Base-by-base conservation (phyloP, 2,329 filamentous ascomycete species). In the Pseudogymnoascus sp. region DNA sequence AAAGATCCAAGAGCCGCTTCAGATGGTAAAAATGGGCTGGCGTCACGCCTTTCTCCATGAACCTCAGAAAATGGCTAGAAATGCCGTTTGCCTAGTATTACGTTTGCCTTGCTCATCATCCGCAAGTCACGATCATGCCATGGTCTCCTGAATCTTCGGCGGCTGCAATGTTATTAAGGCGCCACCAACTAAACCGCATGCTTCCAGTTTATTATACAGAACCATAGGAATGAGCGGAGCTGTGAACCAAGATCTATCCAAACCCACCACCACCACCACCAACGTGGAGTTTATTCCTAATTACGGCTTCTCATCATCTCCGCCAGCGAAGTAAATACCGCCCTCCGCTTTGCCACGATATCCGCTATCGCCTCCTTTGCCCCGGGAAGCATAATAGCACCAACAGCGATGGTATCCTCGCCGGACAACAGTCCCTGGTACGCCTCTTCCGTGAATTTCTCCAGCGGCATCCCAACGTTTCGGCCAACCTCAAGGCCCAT, bases 391-490 rank as follows among this genome's bases (percentile, higher is more conserved):
- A 53, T 53, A 53, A 53, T 31, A 23, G 15, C 61, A 44, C 68
- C 68, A 1, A 70, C 65, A 4, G 69, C 63, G 36, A 71, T 62
- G 50, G 66, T 64, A n/a, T 64, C 65, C 44, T 66, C 62, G 11
- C 67, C 69, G 8, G 44, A 44, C 36, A 31, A 38, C 59, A 70
- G 47, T 1, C 68, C 69, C 36, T 28, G 61, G 65, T 66, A 71
- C 7, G 65, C 74, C 31, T 74, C 70, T 1, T 80, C 74, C 0
- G 73, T 76, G 65, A 79, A 84, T 2, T 74, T 69, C 3, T 68
- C 69, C 17, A 82, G 62, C 2, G 81, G 79, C 78, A 84, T 83
- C 2, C 80, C 82, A 11, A 83, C 63, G 5, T 71, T 67, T 2
- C 74, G 72, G 3, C 80, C 79, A 6, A 70, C 68, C 15, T 78